Base-by-base conservation (phyloP, 2,329 filamentous ascomycete species). In the Trichophyton rubrum region DNA sequence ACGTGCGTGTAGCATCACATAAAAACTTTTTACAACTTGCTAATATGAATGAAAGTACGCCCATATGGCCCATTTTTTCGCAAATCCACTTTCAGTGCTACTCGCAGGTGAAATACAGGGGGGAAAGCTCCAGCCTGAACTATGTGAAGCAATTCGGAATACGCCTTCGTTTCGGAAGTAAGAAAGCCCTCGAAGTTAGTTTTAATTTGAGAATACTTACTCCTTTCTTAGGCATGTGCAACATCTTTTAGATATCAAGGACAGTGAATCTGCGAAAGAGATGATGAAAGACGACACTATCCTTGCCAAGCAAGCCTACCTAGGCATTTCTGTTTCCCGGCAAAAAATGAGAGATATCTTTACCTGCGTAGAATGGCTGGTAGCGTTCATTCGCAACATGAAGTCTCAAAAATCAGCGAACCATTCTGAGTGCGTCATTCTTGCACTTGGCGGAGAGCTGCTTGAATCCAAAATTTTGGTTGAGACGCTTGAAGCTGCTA, bases 61-160 rank as follows among this genome's bases (percentile, higher is more conserved):
- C 1, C 83, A 82, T 66, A 85, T 86, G 83, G 80, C 80, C 7
- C 80, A 83, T 64, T 85, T 82, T 68, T 85, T 83, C 64, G 82
- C 82, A 27, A 85, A 84, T 66, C 77, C 80, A 5, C 69, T 84
- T 1, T 79, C 79, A 38, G 68, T 81, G 2, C 75, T 85, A 53
- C 69, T 84, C n/a, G 68, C 68, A 51, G 60, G 67, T 6, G 58
- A 66, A 8, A 24, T 56, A 17, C 43, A 63, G 7, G 65, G 68
- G 1, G 57, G 72, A 1, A 63, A 68, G 11, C 55, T 77, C 67
- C 59, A 68, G 64, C 62, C 62, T 5, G 75, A 79, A 45, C 74
- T 81, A 17, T 79, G 79, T 56, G 77, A 83, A 65, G 81, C 81
- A 27, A 69, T 83, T 24, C 78, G 83, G 24, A 82, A 80, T 63